Evolutionary conservation across 345 rosid species (phyloP).

Genomic region (Litchi chinensis): DNA sequence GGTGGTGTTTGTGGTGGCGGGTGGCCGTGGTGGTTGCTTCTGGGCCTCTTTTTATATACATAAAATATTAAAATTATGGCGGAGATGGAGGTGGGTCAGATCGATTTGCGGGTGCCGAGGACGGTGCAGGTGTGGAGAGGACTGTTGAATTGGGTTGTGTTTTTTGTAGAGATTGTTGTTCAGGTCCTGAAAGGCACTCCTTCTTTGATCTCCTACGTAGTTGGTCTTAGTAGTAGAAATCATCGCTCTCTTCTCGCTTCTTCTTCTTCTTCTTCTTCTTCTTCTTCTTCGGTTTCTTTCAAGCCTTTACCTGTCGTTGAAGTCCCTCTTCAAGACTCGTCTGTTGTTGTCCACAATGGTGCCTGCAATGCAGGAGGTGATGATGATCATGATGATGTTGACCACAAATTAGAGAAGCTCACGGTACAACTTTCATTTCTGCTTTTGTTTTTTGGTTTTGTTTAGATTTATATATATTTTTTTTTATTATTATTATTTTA

Average conservation of each 20-base stretch:
- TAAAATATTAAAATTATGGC: slow-evolving; percentile 2
- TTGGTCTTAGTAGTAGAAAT: slow-evolving; percentile 32
- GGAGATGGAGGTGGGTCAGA: slow-evolving; percentile 18
- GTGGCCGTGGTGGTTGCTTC: neutral
- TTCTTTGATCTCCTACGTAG: slow-evolving; percentile 27
- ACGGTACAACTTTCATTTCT: slow-evolving; percentile 23
- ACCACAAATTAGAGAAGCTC: slow-evolving; percentile 26
- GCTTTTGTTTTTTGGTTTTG: neutral
- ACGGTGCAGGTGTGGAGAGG: slow-evolving; percentile 39
- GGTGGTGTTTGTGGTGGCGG: neutral
- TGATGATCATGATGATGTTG: slow-evolving; percentile 3
- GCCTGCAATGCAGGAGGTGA: neutral
- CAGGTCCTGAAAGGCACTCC: slow-evolving; percentile 43
- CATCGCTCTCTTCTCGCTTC: slow-evolving; percentile 17
- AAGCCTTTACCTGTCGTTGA: slow-evolving; percentile 43
- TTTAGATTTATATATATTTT: neutral
- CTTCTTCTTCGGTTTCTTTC: slow-evolving; percentile 24
- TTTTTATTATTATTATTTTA: neutral
- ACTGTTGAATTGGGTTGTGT: slow-evolving; percentile 33
- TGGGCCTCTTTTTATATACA: neutral
- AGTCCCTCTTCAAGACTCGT: slow-evolving; percentile 31
- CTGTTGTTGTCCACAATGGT: slow-evolving; percentile 6
- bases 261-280: slow-evolving; percentile 12
- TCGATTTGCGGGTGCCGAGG: slow-evolving; percentile 29
- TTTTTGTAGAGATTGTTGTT: slow-evolving; percentile 31